Evolutionary conservation across 148 eudicot genomes (phyloP).

Genomic region (Amaranthus hypochondriacus): DNA sequence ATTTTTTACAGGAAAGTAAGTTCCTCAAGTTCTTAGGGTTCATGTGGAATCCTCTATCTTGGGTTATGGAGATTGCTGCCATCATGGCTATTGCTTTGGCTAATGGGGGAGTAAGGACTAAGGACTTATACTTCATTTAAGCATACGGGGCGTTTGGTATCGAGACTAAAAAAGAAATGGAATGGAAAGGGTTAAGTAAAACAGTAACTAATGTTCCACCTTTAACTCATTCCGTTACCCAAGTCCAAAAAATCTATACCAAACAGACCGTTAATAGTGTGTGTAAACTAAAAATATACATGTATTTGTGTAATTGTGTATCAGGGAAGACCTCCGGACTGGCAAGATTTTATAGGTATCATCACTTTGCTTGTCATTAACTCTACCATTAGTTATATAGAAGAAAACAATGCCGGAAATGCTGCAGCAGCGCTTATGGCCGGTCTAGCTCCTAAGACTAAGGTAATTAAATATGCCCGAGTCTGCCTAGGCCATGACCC

Average conservation of each 20-base stretch:
- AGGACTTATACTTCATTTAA: too few relatives aligned
- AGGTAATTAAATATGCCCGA: constrained; percentile 30
- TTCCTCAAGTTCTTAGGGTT: constrained; percentile 63
- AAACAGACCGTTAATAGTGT: not conserved
- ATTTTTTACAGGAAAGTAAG: constrained; percentile 53
- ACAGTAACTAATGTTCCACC: too few relatives aligned
- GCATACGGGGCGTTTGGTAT: too few relatives aligned
- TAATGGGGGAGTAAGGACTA: constrained; percentile 56
- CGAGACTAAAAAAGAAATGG: too few relatives aligned
- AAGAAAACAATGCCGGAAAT: constrained; percentile 83
- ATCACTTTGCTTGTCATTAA: constrained; percentile 53
- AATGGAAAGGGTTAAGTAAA: too few relatives aligned
- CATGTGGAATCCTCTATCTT: constrained; percentile 88
- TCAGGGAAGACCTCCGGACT: constrained; percentile 73
- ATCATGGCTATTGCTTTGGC: constrained; percentile 77
- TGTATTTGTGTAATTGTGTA: not conserved
- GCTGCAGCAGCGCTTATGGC: constrained; percentile 89
- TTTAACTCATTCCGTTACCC: not conserved
- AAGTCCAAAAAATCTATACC: not conserved
- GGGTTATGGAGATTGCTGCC: constrained; percentile 88
- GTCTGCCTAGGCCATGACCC: not conserved
- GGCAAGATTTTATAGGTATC: constrained; percentile 81
- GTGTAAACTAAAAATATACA: not conserved
- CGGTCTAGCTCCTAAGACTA: constrained; percentile 78
- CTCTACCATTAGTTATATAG: constrained; percentile 73